Evolutionary conservation across 129 eudicot species (phyloP), one percentile per base, ranked within the genome.

Genomic region (Helianthus tuberosus): DNA sequence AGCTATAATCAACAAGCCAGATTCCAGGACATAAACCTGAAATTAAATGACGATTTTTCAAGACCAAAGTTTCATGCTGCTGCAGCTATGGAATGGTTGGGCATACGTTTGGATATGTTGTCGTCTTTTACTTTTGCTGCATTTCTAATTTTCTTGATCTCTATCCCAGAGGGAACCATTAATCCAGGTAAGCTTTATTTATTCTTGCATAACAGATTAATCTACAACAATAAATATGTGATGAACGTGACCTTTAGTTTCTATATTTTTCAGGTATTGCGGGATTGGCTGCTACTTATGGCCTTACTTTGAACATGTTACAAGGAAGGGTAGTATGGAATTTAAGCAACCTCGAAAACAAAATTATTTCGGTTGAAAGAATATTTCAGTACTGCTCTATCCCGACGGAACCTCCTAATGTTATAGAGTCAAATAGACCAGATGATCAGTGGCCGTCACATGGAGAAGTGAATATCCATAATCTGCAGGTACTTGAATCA

Each of bases 281-380:
- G 11, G 98, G 96, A 16, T 73, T 89, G 71, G 90, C 95, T 11
- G 97, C 90, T 60, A 93, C 96, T 9, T 93, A 93, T 76, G 98
- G 98, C 38, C 87, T 93, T 64, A 84, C 73, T 84, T 71, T 93
- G 66, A 88, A 90, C 71, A 84, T 39, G 78, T 5, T 86, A 79
- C 98, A 88, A 88, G 84, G 81, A 29, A 84, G 84, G 89, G 77
- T 71, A 14, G 83, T 93, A 64, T 77, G 86, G 86, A 88, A 76
- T n/a, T 85, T 84, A 67, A 81, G 93, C 84, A 76, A 68, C 20
- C 32, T 93, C 89, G 98, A 90, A 71, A 90, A 83, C 39, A 78
- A 72, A 61, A 88, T 93, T 51, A 86, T 93, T 66, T 88, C 98
- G 10, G 98, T 90, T 17, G 97, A 93, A 81, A 88, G 98, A 68